Conservation (phyloP, 2,329 filamentous ascomycete genomes). For the Fusarium torreyae region DNA sequence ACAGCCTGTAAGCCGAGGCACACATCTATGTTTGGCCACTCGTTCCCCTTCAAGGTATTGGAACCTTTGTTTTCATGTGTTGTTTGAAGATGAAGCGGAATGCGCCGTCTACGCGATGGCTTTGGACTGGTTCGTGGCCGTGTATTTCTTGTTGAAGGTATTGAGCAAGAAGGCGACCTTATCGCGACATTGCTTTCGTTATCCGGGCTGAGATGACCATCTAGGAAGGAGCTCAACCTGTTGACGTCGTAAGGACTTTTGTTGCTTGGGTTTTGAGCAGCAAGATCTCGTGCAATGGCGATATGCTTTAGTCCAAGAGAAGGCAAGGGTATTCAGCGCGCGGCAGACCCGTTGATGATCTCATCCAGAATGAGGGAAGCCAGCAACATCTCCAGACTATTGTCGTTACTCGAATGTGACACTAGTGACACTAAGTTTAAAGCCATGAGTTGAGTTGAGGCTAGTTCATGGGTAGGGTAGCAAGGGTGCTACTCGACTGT, state of each 20-base stretch:
- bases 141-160: not conserved
- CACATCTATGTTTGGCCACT: not conserved
- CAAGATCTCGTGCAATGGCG: slow-evolving; percentile 16
- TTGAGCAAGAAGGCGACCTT: slow-evolving; percentile 25
- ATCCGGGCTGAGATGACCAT: slow-evolving; percentile 12
- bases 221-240: slow-evolving; percentile 42
- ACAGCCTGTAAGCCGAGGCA: not conserved
- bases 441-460: slow-evolving; percentile 1
- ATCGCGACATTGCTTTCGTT: slow-evolving; percentile 28
- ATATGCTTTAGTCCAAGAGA: slow-evolving; percentile 2
- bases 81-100: not conserved
- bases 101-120: not conserved
- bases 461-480: slow-evolving; percentile 4
- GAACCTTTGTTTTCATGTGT: slow-evolving; percentile 27
- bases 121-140: not conserved
- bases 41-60: not conserved
- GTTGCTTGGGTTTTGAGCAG: slow-evolving; percentile 2
- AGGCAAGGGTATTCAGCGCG: slow-evolving; percentile 22
- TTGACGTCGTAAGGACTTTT: slow-evolving; percentile 39
- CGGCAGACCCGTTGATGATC: slow-evolving; percentile 19
- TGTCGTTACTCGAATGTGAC: slow-evolving; percentile 5
- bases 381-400: not conserved
- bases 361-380: slow-evolving; percentile 20
- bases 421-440: not conserved
- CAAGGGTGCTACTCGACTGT: not conserved